Evolutionary conservation across 2,329 filamentous ascomycete species (phyloP), one percentile per base, ranked within the genome.

Genomic region (Claviceps spartinae): DNA sequence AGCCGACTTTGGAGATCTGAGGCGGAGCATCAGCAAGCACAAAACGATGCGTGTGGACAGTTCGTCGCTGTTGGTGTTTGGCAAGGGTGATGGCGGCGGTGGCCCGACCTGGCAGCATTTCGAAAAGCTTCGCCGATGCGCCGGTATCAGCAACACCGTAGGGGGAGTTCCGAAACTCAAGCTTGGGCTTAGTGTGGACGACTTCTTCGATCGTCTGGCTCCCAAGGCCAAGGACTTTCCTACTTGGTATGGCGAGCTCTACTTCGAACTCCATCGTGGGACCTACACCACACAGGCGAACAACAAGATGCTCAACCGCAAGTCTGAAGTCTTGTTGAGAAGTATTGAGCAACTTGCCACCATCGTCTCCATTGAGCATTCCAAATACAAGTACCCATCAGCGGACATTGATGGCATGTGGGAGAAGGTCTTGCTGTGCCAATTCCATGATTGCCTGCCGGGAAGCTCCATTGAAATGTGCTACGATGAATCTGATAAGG

Each of bases 281-380:
- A 97, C 91, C 13, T 97, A 97, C 69, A 98, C 93, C 3, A 96
- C 91, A 0, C 91, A 97, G 67, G 86, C 90, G 54, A 95, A 96
- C 71, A 98, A 95, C 74, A 98, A 98, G 72, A 81, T 82, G 60
- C 91, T 94, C 72, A 98, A 97, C 65, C 81, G 93, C 51, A 85
- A 83, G 63, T 78, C 88, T 0, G 93, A 98, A 68, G 81, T 86
- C 50, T 68, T 95, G 69, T 76, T 98, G 50, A 85, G 89, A 47
- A 88, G 95, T 57, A 76, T 97, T 52, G 93, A 98, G 67, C 83
- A 87, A 57, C 73, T 97, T 38, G 88, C 90, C 7, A 95, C 93
- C 0, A 71, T 95, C 58, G 89, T 88, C 5, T 93, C 86, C 2
- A 71, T 97, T 56, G 81, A 81, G 60, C 73, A 83, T 55, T 73